Base-by-base conservation (phyloP, 2,329 filamentous ascomycete genomes). In the Ophioceras dolichostomum region DNA sequence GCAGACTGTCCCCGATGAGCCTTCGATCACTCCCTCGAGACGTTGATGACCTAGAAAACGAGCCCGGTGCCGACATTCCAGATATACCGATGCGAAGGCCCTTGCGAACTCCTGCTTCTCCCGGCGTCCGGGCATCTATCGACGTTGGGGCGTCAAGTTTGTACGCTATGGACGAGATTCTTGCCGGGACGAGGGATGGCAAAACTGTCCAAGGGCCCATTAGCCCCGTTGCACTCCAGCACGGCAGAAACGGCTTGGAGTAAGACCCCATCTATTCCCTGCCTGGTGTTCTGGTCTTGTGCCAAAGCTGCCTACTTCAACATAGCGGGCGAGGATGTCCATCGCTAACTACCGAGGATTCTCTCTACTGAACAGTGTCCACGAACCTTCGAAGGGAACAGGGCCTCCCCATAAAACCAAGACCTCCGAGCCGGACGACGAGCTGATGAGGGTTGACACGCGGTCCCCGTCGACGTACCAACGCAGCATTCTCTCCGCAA, bases 11-110 rank as follows among this genome's bases (percentile, higher is more conserved):
- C 22, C 22, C 22, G 21, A 33, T 27, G 12, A 16, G 39, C 45
- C 12, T 31, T 41, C 20, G 3, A 34, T 17, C 19, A 29, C 41
- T n/a, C 16, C 27, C n/a, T 27, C 32, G 30, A 27, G 39, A 22
- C 24, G 38, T 36, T 33, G 49, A 21, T 14, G 38, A 42, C 8
- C 31, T 39, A 17, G 32, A 19, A 16, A 18, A 26, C 12, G 37
- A 39, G 10, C 32, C 27, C 13, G 37, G 32, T 26, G 37, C 37
- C 13, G 37, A 39, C 20, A 39, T 39, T 10, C 37, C 37, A 6
- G 37, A 39, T 13, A 39, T 39, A 9, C 32, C 32, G 13, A 17
- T 39, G 9, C 37, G 32, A 12, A 39, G 37, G 10, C 13, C 32
- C n/a, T n/a, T n/a, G n/a, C n/a, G n/a, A n/a, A n/a, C n/a, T n/a